Evolutionary conservation across 768 basidiomycete genomes (phyloP), one percentile per base, ranked within the genome.

Genomic region (Boletus tomentosulus): DNA sequence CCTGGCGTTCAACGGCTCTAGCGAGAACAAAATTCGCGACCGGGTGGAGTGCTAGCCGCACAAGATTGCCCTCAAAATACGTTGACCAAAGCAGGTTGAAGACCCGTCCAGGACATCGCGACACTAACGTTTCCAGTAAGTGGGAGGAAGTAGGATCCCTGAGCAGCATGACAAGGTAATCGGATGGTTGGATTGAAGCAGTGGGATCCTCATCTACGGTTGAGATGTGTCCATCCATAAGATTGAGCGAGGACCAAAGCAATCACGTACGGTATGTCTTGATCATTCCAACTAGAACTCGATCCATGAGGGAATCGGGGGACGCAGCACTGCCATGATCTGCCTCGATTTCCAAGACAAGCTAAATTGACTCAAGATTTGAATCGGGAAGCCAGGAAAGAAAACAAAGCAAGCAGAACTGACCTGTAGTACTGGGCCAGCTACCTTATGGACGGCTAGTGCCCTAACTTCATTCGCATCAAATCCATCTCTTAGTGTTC

Each of bases 1-100:
- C 74, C 12, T 85, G 67, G 44, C 90, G 76, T 47, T 82, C 82
- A 27, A 95, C 59, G 1, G 86, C 89, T 66, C 84, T 87, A 1
- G 94, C 87, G 5, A 94, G 76, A 22, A 98, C 94, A 62, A 93
- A 99, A 65, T 98, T 99, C 12, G 91, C 93, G 2, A 95, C 89
- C 3, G 95, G 92, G 69, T 99, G 96, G 19, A 79, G 74, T 16
- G 88, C 85, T 28, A 97, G 74, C 53, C 86, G 80, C 3, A 78
- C 70, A 35, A 97, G 74, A 57, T 85, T 84, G n/a, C 83, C 84
- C 42, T 73, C 68, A 66, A 98, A 87, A 71, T 97, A 95, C 0
- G 79, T 78, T 3, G 71, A 62, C 96, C 96, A 98, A 6, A 97
- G 63, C 0, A 76, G 62, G 31, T 71, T 65, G 64, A 95, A 94